These are phyloP conservation scores for Alternaria gaisen DNA, from an alignment of 2,329 filamentous ascomycete species.

Conservation along the genomic window DNA sequence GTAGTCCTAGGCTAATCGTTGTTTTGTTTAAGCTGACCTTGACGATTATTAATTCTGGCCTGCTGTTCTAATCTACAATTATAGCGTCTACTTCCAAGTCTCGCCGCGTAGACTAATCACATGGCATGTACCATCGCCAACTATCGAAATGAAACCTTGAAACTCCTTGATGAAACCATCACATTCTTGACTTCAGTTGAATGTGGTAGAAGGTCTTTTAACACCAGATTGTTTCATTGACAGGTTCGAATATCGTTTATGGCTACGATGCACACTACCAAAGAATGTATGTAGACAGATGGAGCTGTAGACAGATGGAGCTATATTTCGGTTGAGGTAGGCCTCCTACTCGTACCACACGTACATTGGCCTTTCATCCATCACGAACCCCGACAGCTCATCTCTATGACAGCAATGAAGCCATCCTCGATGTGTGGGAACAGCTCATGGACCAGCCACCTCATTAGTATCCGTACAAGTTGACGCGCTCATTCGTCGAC, in stretches of 20 bases:
- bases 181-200: neutral
- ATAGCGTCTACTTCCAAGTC: too few relatives aligned
- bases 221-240: neutral
- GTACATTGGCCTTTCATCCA: neutral
- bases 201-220: neutral
- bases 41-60: too few relatives aligned
- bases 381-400: neutral
- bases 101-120: neutral
- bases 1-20: too few relatives aligned
- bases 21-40: too few relatives aligned
- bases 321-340: neutral
- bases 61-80: too few relatives aligned
- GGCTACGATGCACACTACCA: neutral
- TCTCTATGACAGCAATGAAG: neutral
- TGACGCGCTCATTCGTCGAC: constrained; percentile 38
- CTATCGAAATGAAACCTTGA: neutral
- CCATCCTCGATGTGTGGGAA: neutral
- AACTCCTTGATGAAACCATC: neutral
- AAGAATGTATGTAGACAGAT: neutral
- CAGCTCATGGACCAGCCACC: neutral
- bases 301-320: neutral
- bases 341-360: neutral
- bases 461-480: constrained; percentile 40
- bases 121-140: neutral
- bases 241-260: neutral